A percentile compares a stretch with the other conserved stretches of the same genome.
These are phyloP conservation scores for Chlorella sp. DNA, from an alignment of 139 green algal species.

Conservation along the genomic window DNA sequence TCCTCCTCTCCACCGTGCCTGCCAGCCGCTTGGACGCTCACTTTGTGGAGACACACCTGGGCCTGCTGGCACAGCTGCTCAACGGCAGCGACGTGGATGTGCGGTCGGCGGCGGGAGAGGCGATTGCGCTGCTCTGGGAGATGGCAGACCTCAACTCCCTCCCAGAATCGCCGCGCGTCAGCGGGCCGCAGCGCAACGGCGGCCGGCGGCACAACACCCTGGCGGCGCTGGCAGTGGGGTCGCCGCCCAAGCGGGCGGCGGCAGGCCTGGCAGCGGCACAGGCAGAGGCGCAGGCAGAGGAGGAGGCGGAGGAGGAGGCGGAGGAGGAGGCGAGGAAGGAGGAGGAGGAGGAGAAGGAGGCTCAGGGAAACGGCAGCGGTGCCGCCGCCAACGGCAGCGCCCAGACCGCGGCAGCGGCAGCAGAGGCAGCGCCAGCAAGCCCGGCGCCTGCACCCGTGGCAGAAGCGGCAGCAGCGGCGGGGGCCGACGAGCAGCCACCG, in stretches of 20 bases:
- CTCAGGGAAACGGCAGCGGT: background rate
- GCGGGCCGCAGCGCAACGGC: background rate
- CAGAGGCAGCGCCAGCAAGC: background rate
- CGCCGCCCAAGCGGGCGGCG: background rate
- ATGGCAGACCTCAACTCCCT: conserved; percentile 51
- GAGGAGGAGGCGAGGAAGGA: too few relatives aligned
- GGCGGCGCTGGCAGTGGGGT: background rate
- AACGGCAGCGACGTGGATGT: conserved; percentile 51
- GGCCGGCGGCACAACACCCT: background rate
- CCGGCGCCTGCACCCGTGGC: background rate
- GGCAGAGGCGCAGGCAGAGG: too few relatives aligned
- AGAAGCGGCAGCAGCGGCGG: background rate
- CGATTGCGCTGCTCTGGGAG: conserved; percentile 66
- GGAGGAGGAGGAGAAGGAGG: too few relatives aligned
- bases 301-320: too few relatives aligned
- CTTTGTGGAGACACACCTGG: conserved; percentile 55
- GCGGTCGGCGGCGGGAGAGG: conserved; percentile 68
- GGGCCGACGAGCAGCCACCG: too few relatives aligned
- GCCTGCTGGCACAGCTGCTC: conserved; percentile 50
- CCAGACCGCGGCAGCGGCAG: background rate
- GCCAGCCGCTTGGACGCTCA: conserved; percentile 18
- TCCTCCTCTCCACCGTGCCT: conserved; percentile 72
- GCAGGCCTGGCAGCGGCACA: background rate
- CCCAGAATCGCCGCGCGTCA: conserved; percentile 21
- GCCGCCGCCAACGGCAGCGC: background rate